Percentiles rank a stretch among this genome's conserved stretches.
Evolutionary conservation across 2,329 filamentous ascomycete genomes (phyloP).

Genomic region (Penicillium vulpinum): DNA sequence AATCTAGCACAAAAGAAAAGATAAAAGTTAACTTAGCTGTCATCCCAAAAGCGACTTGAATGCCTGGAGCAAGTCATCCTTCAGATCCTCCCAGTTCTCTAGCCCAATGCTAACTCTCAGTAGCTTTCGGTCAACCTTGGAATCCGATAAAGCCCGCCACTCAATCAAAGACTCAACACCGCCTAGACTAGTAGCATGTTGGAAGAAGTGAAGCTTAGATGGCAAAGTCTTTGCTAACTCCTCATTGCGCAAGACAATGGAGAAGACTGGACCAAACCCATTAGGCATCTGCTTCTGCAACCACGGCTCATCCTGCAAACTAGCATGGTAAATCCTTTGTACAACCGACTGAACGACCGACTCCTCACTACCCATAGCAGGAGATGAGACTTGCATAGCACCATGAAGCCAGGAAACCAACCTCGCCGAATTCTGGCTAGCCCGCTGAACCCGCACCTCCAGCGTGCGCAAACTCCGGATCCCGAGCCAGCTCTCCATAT

Average conservation of each 20-base stretch:
- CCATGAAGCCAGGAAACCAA: slow-evolving; percentile 70
- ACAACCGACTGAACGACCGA: slow-evolving; percentile 57
- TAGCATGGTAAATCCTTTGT: slow-evolving; percentile 71
- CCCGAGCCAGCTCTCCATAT: slow-evolving; percentile 85
- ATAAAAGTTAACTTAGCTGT: not conserved
- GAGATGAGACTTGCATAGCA: not conserved
- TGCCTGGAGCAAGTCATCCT: slow-evolving; percentile 62
- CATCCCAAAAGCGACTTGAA: slow-evolving; percentile 1
- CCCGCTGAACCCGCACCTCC: slow-evolving; percentile 73
- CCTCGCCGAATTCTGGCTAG: slow-evolving; percentile 66
- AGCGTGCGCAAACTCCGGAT: slow-evolving; percentile 79
- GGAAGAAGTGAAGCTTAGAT: slow-evolving; percentile 75
- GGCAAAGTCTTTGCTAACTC: slow-evolving; percentile 68
- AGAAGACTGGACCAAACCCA: slow-evolving; percentile 87
- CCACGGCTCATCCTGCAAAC: slow-evolving; percentile 70
- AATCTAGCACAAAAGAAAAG: too few relatives aligned
- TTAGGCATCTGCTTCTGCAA: slow-evolving; percentile 82
- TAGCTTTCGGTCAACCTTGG: slow-evolving; percentile 66
- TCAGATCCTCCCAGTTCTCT: slow-evolving; percentile 80
- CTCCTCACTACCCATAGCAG: slow-evolving; percentile 14
- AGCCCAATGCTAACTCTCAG: slow-evolving; percentile 82
- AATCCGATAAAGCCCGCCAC: slow-evolving; percentile 88
- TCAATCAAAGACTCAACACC: slow-evolving; percentile 95
- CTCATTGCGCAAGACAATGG: slow-evolving; percentile 63
- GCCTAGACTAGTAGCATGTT: slow-evolving; percentile 90